Evolutionary conservation across 352 stramenopile species (phyloP), one percentile per base, ranked within the genome.

Genomic region (Phytophthora megakarya): DNA sequence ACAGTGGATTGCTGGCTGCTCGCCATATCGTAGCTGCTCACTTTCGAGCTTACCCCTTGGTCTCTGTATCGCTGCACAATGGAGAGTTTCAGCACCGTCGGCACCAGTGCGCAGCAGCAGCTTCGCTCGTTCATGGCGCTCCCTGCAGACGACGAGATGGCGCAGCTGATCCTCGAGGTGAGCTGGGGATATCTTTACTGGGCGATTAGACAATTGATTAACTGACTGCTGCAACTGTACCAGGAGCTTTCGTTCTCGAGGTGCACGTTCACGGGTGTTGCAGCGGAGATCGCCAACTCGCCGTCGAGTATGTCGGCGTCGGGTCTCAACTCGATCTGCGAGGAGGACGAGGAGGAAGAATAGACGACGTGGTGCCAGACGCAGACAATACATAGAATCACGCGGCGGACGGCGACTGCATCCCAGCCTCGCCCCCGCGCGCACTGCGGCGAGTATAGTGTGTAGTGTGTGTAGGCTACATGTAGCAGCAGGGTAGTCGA

Each of bases 141-240:
- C 32, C 72, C 59, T 25, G 78, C 81, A 38, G 76, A 90, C 65
- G 84, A 92, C 68, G 84, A 92, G 65, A 76, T 90, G 73, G 72
- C 80, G 55, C 83, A 90, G 67, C 53, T 88, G 33, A 89, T 92
- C 54, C 83, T 90, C 48, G 80, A 92, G 79, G 81, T 90, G 43
- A 23, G 75, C n/a, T n/a, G n/a, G n/a, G n/a, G n/a, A n/a, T 53
- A 12, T 13, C 9, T 35, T 35, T 35, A 35, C 10, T 35, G 10
- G 30, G 30, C 8, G 30, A 35, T 11, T 12, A 11, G 30, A 11
- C 3, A 3, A 33, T 44, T 48, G 26, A 61, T 46, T 59, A 47
- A 61, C 44, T 35, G 18, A 37, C 18, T 26, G 15, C 23, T 25
- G 30, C 37, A 25, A 15, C 15, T 26, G 37, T 30, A 52, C 23